phyloP scores from a whole-genome alignment of 371 early-diverging fungal genomes.

The Gilbertella persicaria region DNA sequence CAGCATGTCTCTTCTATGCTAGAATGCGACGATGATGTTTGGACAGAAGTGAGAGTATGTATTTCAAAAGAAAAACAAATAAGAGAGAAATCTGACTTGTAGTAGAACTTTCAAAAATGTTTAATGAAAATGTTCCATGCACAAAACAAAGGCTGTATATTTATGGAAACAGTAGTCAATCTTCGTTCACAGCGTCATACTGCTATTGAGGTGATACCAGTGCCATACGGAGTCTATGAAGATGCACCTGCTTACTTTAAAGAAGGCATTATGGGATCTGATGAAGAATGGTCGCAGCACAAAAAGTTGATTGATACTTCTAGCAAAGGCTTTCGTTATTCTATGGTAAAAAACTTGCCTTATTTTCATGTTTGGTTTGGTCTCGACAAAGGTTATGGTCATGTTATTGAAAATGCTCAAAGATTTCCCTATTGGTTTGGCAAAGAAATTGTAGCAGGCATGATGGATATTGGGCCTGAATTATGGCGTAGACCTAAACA shows the following conservation, averaged over 20 bases:
- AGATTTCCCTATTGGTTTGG: slow-evolving; percentile 86
- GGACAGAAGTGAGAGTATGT: slow-evolving; percentile 88
- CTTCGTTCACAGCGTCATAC: slow-evolving; percentile 78
- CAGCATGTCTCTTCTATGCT: slow-evolving; percentile 83
- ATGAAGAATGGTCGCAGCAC: slow-evolving; percentile 94
- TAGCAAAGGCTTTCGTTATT: slow-evolving; percentile 69
- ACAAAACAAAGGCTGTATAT: slow-evolving; percentile 74
- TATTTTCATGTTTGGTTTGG: slow-evolving; percentile 97
- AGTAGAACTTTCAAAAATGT: slow-evolving; percentile 92
- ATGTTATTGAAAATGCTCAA: slow-evolving; percentile 90
- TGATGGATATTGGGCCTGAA: slow-evolving; percentile 78
- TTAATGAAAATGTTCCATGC: slow-evolving; percentile 81
- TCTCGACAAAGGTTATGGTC: slow-evolving; percentile 86
- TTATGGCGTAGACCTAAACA: slow-evolving; percentile 72
- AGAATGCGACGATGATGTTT: slow-evolving; percentile 88
- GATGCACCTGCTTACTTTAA: slow-evolving; percentile 87
- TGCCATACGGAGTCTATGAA: slow-evolving; percentile 76
- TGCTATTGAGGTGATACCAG: slow-evolving; percentile 88
- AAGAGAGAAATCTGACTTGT: background rate
- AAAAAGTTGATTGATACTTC: slow-evolving; percentile 84
- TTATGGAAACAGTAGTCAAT: slow-evolving; percentile 87
- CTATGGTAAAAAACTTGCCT: slow-evolving; percentile 77
- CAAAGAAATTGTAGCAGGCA: slow-evolving; percentile 76
- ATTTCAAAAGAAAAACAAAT: background rate
- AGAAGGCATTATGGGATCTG: slow-evolving; percentile 76